Evolutionary conservation across 805 yeast genomes (phyloP), one percentile per base, ranked within the genome.

Genomic region (Kuraishia borneana): DNA sequence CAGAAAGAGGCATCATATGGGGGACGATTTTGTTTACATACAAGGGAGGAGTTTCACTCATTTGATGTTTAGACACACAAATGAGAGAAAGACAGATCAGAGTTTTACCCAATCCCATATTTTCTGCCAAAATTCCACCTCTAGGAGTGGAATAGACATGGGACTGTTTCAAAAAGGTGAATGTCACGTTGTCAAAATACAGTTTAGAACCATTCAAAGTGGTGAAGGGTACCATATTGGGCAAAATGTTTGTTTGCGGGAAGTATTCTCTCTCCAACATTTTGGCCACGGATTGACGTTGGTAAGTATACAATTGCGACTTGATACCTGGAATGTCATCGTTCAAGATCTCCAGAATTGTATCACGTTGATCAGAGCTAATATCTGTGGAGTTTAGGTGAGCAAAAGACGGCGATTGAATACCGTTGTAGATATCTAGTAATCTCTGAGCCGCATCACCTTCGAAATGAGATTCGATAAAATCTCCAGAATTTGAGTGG

Each of bases 21-120:
- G 33, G 52, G 26, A 31, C 36, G 5, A 29, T 33, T 27, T 45
- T 27, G 20, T 18, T 25, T 18, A 42, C 21, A 23, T 33, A 39
- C n/a, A 34, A 35, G 3, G 45, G 45, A 0, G 80, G 79, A 2
- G 62, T 56, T 25, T 51, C 51, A 0, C 81, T 62, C 2, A 65
- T 45, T 32, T 78, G 80, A 43, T 50, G 54, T 41, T 68, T 73
- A 0, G 85, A 67, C 6, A 68, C 44, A 41, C 79, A 68, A 1
- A 79, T 62, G 32, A 75, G 53, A 3, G 76, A 70, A 19, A 76
- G 51, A 42, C 79, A 73, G 4, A 75, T 74, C 32, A 73, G 61
- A 0, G 83, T 75, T 46, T 75, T 75, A 0, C 83, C 83, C 26
- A 74, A 54, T 1, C 83, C 83, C 82, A 75, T 75, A 61, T 73